Evolutionary conservation across 305 asterid genomes (phyloP).

Genomic region (Fraxinus floribunda): DNA sequence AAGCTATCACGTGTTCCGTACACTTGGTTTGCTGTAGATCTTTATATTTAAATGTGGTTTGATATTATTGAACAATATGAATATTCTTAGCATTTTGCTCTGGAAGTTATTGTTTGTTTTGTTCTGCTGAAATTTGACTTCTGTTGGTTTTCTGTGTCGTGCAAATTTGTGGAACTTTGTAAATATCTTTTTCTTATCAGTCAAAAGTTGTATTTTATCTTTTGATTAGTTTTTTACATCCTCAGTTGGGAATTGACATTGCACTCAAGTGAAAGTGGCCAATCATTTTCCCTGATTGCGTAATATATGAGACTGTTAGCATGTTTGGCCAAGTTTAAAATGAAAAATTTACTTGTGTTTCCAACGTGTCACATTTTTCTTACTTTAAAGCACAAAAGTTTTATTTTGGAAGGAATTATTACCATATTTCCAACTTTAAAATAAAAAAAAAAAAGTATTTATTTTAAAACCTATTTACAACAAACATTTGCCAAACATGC

Average conservation of each 20-base stretch:
- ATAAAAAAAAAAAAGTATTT: not conserved
- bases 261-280: not conserved
- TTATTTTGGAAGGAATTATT: not conserved
- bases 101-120: not conserved
- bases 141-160: not conserved
- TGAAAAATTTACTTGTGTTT: not conserved
- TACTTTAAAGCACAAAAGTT: not conserved
- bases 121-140: not conserved
- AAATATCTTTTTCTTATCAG: not conserved
- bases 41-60: not conserved
- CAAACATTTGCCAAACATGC: not conserved
- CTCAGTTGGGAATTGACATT: not conserved
- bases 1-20: not conserved
- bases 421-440: not conserved
- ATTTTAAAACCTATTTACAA: not conserved
- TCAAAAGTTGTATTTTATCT: not conserved
- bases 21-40: not conserved
- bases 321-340: not conserved
- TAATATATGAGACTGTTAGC: not conserved
- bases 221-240: not conserved
- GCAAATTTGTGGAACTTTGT: not conserved
- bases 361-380: not conserved
- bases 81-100: not conserved
- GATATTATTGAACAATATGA: not conserved
- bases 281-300: not conserved